Percentiles rank a stretch among this genome's conserved stretches.
These are phyloP conservation scores for Xerocomus nothofagi DNA, from an alignment of 1,284 basidiomycete genomes.

Conservation along the genomic window DNA sequence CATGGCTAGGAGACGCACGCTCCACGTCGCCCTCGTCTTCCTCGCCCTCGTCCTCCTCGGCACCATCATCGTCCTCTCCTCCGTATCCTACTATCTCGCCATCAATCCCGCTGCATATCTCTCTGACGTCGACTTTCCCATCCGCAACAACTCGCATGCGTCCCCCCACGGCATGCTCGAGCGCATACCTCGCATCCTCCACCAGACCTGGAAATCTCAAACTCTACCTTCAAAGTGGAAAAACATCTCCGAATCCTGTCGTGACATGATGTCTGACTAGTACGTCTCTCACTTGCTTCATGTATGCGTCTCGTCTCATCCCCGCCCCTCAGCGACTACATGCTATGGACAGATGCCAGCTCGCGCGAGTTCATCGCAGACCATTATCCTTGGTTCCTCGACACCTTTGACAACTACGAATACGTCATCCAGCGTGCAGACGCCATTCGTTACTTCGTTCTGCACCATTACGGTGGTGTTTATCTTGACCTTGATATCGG, in stretches of 20 bases:
- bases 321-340: conserved; percentile 73
- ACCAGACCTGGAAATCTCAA: conserved; percentile 98
- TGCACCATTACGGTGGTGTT: conserved; percentile 93
- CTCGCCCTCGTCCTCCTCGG: conserved; percentile 86
- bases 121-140: conserved; percentile 74
- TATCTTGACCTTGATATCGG: conserved; percentile 99
- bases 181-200: conserved; percentile 89
- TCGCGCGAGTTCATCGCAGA: conserved; percentile 89
- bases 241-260: conserved; percentile 74
- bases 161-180: conserved; percentile 61
- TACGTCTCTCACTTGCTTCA: conserved; percentile 46
- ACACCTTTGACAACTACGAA: conserved; percentile 89
- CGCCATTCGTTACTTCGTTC: conserved; percentile 96
- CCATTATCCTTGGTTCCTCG: conserved; percentile 90
- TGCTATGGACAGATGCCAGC: conserved; percentile 93
- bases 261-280: conserved; percentile 94
- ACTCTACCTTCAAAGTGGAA: conserved; percentile 85
- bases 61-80: conserved; percentile 89
- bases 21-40: conserved; percentile 73
- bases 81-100: conserved; percentile 87
- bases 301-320: conserved; percentile 19
- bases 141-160: conserved; percentile 55
- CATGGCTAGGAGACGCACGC: conserved; percentile 61
- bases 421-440: conserved; percentile 98
- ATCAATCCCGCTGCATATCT: conserved; percentile 81